Base-by-base conservation (phyloP, 495 filamentous ascomycete species). In the Aspergillus heteromorphus region DNA sequence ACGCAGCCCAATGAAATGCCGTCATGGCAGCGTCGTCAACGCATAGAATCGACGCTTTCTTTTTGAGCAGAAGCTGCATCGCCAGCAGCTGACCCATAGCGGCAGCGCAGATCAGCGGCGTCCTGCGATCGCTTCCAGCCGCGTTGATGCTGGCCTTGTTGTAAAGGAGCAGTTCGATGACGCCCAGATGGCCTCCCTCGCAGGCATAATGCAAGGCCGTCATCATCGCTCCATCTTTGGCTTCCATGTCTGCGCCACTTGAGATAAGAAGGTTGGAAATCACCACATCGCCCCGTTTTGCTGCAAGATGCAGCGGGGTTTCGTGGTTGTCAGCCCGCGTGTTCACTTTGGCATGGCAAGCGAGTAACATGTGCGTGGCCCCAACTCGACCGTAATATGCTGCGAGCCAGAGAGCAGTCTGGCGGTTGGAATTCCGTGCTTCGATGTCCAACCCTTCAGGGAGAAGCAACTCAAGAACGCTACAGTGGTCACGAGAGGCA, bases 1-100 rank as follows among this genome's bases (percentile, higher is more conserved):
- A 69, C 0, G 68, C 62, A 40, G 73, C 76, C 73, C 71, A 75
- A 40, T 78, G 75, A 13, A 80, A 51, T 0, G 74, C 71, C 5
- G 73, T 75, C 73, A 73, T 77, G 0, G 65, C 67, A 16, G 59
- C 65, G 43, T 78, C 71, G 47, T 68, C 71, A 7, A 57, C 50
- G 27, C 54, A 57, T 48, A 64, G 59, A 6, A 52, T 38, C 10
- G 64, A 70, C 1, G 75, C 71, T 53, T 67, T 74, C 40, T 61
- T 62, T 34, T 66, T 65, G 6, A 78, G 40, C 10, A 79, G 63
- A 23, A 72, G 55, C 19, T 69, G 54, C 4, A 71, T 69, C 9
- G 63, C 63, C 13, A 45, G 29, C 6, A 65, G 16, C 8, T 63
- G 57, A 1, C 73, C 75, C 4, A 59, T 50, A 29, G 65, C 68